Evolutionary conservation across 371 early-diverging fungal species (phyloP).

Genomic region (Syncephalastrum sp.): DNA sequence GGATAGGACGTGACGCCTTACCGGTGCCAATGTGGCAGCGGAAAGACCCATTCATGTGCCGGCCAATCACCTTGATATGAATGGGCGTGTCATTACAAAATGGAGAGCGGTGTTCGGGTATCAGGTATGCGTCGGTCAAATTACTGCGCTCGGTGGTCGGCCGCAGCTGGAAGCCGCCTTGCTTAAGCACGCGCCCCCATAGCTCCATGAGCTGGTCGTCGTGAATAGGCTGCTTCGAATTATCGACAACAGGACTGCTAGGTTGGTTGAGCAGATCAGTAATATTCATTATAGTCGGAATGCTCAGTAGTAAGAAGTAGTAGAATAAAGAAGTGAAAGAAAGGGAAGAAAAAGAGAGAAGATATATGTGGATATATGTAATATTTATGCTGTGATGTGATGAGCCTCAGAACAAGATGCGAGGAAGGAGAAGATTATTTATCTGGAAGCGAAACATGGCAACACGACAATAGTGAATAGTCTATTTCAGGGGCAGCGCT

Average conservation of each 20-base stretch:
- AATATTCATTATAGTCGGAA: slow-evolving; percentile 14
- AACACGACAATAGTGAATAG: too few relatives aligned
- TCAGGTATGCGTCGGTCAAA: slow-evolving; percentile 32
- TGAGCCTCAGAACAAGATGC: too few relatives aligned
- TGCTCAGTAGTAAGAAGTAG: too few relatives aligned
- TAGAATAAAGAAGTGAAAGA: slow-evolving; percentile 1
- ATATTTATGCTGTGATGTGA: too few relatives aligned
- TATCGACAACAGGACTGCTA: not conserved
- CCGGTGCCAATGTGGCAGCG: slow-evolving; percentile 47
- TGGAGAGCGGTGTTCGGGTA: slow-evolving; percentile 10
- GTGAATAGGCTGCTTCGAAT: slow-evolving; percentile 11
- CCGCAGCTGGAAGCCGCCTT: slow-evolving; percentile 19
- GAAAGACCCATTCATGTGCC: slow-evolving; percentile 42
- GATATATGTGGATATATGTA: not conserved
- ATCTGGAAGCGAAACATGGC: too few relatives aligned
- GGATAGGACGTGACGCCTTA: slow-evolving; percentile 42
- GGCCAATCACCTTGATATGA: slow-evolving; percentile 41
- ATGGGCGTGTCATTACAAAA: slow-evolving; percentile 23
- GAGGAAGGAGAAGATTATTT: too few relatives aligned
- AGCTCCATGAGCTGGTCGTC: slow-evolving; percentile 26
- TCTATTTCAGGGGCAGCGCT: too few relatives aligned
- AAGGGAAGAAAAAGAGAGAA: slow-evolving; percentile 1
- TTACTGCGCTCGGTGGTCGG: slow-evolving; percentile 25
- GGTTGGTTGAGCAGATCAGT: slow-evolving; percentile 15
- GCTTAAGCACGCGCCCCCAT: slow-evolving; percentile 24